Percentiles rank a stretch among this genome's conserved stretches.
These are phyloP conservation scores for Lasiodiplodia hormozganensis DNA, from an alignment of 2,329 filamentous ascomycete genomes.

Conservation along the genomic window DNA sequence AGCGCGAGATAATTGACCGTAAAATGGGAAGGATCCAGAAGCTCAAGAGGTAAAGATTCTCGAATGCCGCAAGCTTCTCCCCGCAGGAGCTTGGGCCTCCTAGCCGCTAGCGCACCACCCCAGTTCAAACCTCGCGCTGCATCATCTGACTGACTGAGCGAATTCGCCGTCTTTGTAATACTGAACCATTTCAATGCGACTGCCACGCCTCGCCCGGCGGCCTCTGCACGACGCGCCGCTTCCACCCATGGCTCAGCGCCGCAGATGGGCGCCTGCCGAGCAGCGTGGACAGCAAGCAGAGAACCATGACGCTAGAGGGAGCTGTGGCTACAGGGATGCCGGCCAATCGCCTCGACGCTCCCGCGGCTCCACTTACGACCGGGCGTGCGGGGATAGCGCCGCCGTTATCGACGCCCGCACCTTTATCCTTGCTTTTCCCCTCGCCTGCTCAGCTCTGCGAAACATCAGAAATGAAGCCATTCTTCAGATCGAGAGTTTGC, in stretches of 20 bases:
- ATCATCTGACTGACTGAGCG: slow-evolving; percentile 25
- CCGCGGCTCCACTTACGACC: slow-evolving; percentile 10
- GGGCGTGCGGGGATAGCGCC: slow-evolving; percentile 19
- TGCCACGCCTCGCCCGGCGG: neutral
- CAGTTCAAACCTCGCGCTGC: slow-evolving; percentile 4
- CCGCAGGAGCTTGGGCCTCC: slow-evolving; percentile 25
- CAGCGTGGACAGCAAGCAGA: neutral
- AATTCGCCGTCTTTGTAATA: neutral
- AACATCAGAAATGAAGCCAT: neutral
- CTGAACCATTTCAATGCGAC: slow-evolving; percentile 6
- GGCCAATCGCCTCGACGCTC: slow-evolving; percentile 15
- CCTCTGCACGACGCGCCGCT: neutral
- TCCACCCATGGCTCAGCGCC: neutral
- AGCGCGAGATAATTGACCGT: too few relatives aligned
- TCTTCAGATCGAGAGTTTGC: neutral
- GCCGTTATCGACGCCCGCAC: slow-evolving; percentile 5
- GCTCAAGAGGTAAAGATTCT: neutral
- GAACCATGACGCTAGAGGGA: slow-evolving; percentile 13
- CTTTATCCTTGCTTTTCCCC: slow-evolving; percentile 9
- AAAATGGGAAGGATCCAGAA: neutral
- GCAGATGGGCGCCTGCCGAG: neutral
- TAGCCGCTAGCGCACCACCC: slow-evolving; percentile 17
- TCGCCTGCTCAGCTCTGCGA: neutral
- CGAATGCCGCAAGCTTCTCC: slow-evolving; percentile 1
- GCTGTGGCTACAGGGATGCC: neutral